phyloP scores from a whole-genome alignment of 305 asterid genomes.

The Rubia peregrina region DNA sequence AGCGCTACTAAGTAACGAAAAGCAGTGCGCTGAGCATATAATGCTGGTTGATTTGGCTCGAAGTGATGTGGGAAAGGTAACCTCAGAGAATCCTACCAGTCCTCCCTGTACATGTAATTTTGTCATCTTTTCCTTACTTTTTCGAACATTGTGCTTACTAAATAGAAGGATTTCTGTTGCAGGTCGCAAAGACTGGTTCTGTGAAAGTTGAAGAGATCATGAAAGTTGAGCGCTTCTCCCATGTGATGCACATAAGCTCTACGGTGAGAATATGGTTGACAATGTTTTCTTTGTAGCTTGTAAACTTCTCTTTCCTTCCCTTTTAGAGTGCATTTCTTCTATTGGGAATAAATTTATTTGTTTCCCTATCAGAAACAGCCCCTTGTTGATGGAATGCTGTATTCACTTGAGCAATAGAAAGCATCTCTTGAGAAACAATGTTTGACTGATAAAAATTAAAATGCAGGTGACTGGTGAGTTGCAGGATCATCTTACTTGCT shows the following conservation, averaged over 20 bases:
- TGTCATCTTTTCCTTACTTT: background rate
- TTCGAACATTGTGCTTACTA: background rate
- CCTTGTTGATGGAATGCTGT: background rate
- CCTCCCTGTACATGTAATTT: too few relatives aligned
- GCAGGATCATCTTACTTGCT: conserved; percentile 66
- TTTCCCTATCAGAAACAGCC: background rate
- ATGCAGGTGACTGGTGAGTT: conserved; percentile 76
- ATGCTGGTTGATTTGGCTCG: conserved; percentile 91
- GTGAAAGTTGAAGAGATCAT: conserved; percentile 76
- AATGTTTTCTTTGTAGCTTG: background rate
- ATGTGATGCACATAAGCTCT: conserved; percentile 93
- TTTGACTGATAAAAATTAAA: conserved; percentile 4
- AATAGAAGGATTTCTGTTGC: conserved; percentile 15
- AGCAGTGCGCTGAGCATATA: conserved; percentile 70
- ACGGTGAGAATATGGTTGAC: conserved; percentile 47
- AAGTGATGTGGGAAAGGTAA: conserved; percentile 92
- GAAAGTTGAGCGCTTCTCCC: conserved; percentile 73
- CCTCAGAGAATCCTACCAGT: too few relatives aligned
- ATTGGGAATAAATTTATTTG: background rate
- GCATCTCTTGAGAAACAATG: conserved; percentile 8
- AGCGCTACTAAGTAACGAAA: conserved; percentile 55
- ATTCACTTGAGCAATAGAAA: background rate
- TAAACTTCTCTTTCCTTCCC: background rate
- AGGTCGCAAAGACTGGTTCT: conserved; percentile 84
- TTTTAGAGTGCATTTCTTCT: background rate